Base-by-base conservation (phyloP, 2,329 filamentous ascomycete species). In the Penicillium oxalicum region DNA sequence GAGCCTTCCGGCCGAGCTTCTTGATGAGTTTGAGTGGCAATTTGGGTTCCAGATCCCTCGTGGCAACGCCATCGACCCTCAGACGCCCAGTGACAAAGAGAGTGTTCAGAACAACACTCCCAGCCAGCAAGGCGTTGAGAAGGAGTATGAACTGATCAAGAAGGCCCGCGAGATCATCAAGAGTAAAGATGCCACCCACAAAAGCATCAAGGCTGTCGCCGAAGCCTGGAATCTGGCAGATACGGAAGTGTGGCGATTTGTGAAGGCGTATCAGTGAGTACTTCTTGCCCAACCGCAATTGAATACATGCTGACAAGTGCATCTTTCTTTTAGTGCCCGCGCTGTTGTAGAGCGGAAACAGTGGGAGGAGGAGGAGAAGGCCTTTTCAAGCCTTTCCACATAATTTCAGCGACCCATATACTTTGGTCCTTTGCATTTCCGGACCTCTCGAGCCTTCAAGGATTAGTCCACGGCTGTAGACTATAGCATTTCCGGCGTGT, bases 11-110 rank as follows among this genome's bases (percentile, higher is more conserved):
- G 67, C 68, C 2, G 57, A 62, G 11, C 65, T 72, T 32, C 50
- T 74, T 18, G 67, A 78, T n/a, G 86, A 93, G 55, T 74, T 95
- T 2, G 86, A 91, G 63, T 97, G 90, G 89, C 80, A 86, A 57
- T 88, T 97, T 64, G 93, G 91, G 46, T 97, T 97, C 68, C 74
- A 77, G 11, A 77, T 96, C 8, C 88, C 91, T 1, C 75, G 77
- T 48, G 54, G 68, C 59, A 44, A 71, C 67, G 62, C 65, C 34
- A 60, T 64, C n/a, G 65, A 71, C 47, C 56, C 65, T 26, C 68
- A 69, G 27, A 64, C 63, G 18, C 63, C 69, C 26, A 60, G 56
- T 7, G 59, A 64, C 34, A 68, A 66, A 52, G 65, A 70, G 43
- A 63, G 62, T 29, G 59, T 65, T 29, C 68, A 69, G 42, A 61